phyloP scores from a whole-genome alignment of 2,329 filamentous ascomycete species.

The Neoarthrinium moseri region DNA sequence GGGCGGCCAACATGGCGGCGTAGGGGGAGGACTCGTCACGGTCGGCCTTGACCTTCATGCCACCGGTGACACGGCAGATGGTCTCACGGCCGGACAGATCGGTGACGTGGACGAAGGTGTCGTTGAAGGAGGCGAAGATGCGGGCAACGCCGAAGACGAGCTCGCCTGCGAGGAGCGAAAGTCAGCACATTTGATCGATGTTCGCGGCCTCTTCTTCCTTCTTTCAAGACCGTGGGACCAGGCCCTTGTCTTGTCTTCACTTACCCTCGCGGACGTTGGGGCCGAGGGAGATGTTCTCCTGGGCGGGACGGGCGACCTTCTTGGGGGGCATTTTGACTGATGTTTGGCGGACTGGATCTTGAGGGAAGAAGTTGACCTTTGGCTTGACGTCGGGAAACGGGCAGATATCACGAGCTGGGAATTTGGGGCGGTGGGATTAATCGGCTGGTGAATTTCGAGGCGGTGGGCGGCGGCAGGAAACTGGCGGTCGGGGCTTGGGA shows the following conservation, averaged over 20 bases:
- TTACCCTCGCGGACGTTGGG: constrained; percentile 94
- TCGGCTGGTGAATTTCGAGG: constrained; percentile 8
- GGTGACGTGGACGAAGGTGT: constrained; percentile 97
- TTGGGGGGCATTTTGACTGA: constrained; percentile 84
- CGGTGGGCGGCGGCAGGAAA: constrained; percentile 5
- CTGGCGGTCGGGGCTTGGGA: neutral
- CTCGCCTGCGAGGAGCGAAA: constrained; percentile 62
- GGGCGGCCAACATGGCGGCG: constrained; percentile 99
- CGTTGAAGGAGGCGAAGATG: constrained; percentile 95
- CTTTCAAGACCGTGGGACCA: constrained; percentile 10
- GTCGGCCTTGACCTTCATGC: constrained; percentile 99
- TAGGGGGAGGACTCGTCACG: constrained; percentile 99
- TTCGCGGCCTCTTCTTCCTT: too few species aligned
- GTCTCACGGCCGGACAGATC: constrained; percentile 87
- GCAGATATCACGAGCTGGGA: too few species aligned
- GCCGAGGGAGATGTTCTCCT: constrained; percentile 98
- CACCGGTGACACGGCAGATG: constrained; percentile 99
- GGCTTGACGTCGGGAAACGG: too few species aligned
- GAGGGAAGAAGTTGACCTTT: constrained; percentile 17
- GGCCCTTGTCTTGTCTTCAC: constrained; percentile 27
- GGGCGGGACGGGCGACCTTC: constrained; percentile 77
- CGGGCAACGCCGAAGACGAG: constrained; percentile 97
- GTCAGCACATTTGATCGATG: constrained; percentile 2
- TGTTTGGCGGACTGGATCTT: constrained; percentile 22
- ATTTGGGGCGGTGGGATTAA: neutral